Percentiles rank a stretch among this genome's conserved stretches.
Conservation (phyloP, 768 basidiomycete species). For the Agrocybe chaxingu region DNA sequence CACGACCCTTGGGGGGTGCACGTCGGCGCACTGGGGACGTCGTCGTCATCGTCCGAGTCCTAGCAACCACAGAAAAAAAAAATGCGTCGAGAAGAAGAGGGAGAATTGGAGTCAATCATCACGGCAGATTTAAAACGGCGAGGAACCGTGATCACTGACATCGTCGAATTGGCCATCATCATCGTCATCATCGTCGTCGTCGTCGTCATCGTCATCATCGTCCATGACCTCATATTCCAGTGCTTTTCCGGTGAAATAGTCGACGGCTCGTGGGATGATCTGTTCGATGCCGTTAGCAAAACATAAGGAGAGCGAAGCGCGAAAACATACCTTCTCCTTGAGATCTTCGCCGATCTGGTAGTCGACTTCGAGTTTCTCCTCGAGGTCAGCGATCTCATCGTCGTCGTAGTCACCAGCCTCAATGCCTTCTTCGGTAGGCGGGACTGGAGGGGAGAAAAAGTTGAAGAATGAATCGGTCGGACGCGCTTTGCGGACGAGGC, state of each 20-base stretch:
- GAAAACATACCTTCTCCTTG: conserved; percentile 80
- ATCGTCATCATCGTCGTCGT: conserved; percentile 56
- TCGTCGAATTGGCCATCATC: conserved; percentile 58
- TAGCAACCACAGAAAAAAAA: conserved; percentile 44
- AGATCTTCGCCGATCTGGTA: conserved; percentile 98
- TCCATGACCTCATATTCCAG: conserved; percentile 74
- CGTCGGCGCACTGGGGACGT: conserved; percentile 59
- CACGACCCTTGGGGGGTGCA: conserved; percentile 55
- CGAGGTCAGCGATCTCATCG: conserved; percentile 85
- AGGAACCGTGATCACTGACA: conserved; percentile 1
- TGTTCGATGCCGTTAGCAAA: conserved; percentile 22
- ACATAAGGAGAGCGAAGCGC: background rate
- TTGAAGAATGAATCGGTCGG: conserved; percentile 98
- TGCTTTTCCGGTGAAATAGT: conserved; percentile 97
- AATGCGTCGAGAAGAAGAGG: conserved; percentile 4
- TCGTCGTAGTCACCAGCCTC: conserved; percentile 75
- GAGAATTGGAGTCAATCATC: conserved; percentile 2
- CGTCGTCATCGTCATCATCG: conserved; percentile 57
- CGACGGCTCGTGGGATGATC: conserved; percentile 93
- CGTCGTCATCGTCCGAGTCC: conserved; percentile 68
- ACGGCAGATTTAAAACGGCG: background rate
- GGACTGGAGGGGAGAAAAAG: conserved; percentile 86
- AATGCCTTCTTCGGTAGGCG: conserved; percentile 64
- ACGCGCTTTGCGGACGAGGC: conserved; percentile 79
- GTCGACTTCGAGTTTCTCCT: conserved; percentile 92